These are phyloP conservation scores for Cryomyces minteri DNA, from an alignment of 495 filamentous ascomycete genomes.

Conservation along the genomic window DNA sequence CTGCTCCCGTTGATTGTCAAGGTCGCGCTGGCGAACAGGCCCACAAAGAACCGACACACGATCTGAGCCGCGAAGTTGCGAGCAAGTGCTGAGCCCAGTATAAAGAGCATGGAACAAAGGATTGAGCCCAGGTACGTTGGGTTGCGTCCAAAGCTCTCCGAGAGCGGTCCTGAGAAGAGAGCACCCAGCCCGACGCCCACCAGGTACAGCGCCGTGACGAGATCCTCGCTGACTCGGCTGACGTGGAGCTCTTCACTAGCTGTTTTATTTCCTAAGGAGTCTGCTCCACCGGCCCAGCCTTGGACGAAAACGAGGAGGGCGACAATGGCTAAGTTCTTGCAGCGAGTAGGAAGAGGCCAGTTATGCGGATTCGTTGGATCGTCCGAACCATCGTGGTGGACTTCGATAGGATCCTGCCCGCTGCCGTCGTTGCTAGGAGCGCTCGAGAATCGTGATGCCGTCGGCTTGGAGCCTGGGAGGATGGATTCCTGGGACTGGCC, in stretches of 20 bases:
- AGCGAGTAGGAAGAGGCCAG: conserved; percentile 13
- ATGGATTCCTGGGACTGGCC: neutral
- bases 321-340: conserved; percentile 21
- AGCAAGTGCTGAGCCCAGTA: conserved; percentile 15
- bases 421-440: neutral
- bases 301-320: conserved; percentile 19
- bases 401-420: neutral
- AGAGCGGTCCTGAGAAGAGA: conserved; percentile 18
- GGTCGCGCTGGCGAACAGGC: conserved; percentile 16
- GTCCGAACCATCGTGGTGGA: conserved; percentile 1
- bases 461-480: neutral
- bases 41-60: conserved; percentile 18
- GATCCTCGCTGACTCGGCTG: conserved; percentile 13
- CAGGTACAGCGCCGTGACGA: conserved; percentile 13
- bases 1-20: conserved; percentile 18
- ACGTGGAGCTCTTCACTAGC: conserved; percentile 14
- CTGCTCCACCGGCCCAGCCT: conserved; percentile 15
- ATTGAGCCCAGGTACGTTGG: conserved; percentile 16
- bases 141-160: conserved; percentile 21
- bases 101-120: conserved; percentile 18
- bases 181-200: conserved; percentile 17
- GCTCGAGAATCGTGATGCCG: neutral
- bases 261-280: conserved; percentile 17
- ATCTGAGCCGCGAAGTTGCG: conserved; percentile 15
- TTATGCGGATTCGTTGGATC: conserved; percentile 17